A percentile compares a stretch with the other conserved stretches of the same genome.
Evolutionary conservation across 2,329 filamentous ascomycete genomes (phyloP).

Genomic region (Sporothrix schenckii): DNA sequence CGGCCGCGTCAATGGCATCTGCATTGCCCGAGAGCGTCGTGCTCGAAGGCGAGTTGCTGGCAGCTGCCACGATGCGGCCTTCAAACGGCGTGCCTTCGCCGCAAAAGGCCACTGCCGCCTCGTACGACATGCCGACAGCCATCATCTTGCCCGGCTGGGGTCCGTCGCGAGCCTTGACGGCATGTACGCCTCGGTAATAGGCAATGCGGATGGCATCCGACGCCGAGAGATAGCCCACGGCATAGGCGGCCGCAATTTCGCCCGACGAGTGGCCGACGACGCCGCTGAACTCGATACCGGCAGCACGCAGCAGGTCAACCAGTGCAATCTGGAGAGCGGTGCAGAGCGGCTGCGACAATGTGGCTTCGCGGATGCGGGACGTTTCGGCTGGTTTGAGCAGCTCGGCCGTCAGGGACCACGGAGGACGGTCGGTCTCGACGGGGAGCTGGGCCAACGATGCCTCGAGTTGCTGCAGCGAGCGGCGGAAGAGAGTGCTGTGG

Average conservation of each 20-base stretch:
- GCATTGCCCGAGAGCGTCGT: constrained; percentile 46
- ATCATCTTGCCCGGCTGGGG: constrained; percentile 43
- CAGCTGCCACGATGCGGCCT: constrained; percentile 41
- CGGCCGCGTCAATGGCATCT: constrained; percentile 39
- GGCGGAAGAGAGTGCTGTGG: constrained; percentile 23
- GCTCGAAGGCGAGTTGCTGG: constrained; percentile 42
- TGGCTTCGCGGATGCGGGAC: constrained; percentile 39
- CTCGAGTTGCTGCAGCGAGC: constrained; percentile 31
- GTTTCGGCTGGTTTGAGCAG: constrained; percentile 30
- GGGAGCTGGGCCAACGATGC: constrained; percentile 28
- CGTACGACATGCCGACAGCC: constrained; percentile 42
- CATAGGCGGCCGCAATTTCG: constrained; percentile 52
- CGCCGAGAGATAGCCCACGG: constrained; percentile 44
- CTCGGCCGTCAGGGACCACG: constrained; percentile 34
- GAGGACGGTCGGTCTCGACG: constrained; percentile 25
- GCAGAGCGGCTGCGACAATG: constrained; percentile 55
- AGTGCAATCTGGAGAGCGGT: constrained; percentile 57
- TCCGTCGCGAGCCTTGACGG: constrained; percentile 37
- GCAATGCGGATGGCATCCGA: constrained; percentile 47
- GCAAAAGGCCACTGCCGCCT: constrained; percentile 40
- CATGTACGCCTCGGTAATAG: constrained; percentile 48
- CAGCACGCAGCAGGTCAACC: constrained; percentile 39
- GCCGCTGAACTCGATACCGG: constrained; percentile 40
- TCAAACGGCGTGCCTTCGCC: constrained; percentile 35
- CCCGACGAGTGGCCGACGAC: constrained; percentile 50